Conservation (phyloP, 1,284 basidiomycete genomes). For the Rhodotorula sp. region DNA sequence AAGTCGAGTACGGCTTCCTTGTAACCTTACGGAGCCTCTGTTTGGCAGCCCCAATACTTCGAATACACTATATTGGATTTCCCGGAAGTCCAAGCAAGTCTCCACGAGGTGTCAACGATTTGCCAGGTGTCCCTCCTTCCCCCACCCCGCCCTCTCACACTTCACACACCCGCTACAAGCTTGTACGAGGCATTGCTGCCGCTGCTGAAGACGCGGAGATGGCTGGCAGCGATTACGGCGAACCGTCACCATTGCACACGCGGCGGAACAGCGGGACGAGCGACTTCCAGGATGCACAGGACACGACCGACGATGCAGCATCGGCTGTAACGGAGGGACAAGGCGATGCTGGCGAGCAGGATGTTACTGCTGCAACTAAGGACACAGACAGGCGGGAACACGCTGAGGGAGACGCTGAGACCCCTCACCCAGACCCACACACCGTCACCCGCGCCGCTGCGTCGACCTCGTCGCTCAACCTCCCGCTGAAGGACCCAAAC, state of each 20-base stretch:
- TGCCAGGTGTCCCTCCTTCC: too few relatives aligned
- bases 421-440: neutral
- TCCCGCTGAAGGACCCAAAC: neutral
- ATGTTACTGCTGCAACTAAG: neutral
- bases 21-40: too few relatives aligned
- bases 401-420: neutral
- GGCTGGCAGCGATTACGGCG: neutral
- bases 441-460: constrained; percentile 5
- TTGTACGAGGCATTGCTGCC: neutral
- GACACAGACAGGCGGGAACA: neutral
- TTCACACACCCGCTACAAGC: too few relatives aligned
- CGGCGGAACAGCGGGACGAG: neutral
- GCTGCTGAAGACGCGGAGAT: neutral
- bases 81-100: too few relatives aligned
- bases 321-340: neutral
- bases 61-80: too few relatives aligned
- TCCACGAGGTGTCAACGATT: too few relatives aligned
- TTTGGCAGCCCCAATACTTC: too few relatives aligned
- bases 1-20: too few relatives aligned
- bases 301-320: too few relatives aligned
- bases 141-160: too few relatives aligned
- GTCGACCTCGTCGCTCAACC: constrained; percentile 16
- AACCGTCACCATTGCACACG: neutral
- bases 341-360: neutral
- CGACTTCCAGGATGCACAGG: constrained; percentile 4